Conservation (phyloP, 805 yeast genomes). For the Candida railenensis region DNA sequence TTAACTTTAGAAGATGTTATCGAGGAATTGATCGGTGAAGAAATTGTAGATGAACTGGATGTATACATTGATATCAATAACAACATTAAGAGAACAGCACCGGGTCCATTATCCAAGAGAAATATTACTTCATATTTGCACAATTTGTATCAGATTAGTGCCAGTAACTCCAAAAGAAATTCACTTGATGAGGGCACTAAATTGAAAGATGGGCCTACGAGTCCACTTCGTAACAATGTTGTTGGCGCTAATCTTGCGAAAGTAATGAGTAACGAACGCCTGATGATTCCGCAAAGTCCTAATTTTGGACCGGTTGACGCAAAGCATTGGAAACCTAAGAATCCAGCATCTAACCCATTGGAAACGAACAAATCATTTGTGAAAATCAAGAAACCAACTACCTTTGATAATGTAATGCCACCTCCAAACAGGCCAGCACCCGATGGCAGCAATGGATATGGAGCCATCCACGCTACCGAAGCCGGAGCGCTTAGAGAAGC, state of each 20-base stretch:
- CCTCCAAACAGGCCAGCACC: slow-evolving; percentile 16
- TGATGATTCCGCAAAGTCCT: neutral
- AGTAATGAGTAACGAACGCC: neutral
- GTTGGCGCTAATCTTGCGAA: too few species aligned
- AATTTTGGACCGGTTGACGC: slow-evolving; percentile 2
- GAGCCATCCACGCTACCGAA: slow-evolving; percentile 45
- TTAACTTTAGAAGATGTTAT: slow-evolving; percentile 96
- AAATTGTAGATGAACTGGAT: slow-evolving; percentile 93
- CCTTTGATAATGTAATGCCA: slow-evolving; percentile 20
- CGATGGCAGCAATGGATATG: slow-evolving; percentile 17
- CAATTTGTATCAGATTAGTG: slow-evolving; percentile 46
- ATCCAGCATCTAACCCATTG: slow-evolving; percentile 69
- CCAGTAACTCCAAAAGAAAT: slow-evolving; percentile 37
- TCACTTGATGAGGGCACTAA: slow-evolving; percentile 33
- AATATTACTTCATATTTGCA: slow-evolving; percentile 70
- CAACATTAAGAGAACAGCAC: slow-evolving; percentile 73
- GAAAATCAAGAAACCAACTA: slow-evolving; percentile 60
- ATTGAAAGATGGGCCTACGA: slow-evolving; percentile 2
- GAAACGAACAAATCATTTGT: slow-evolving; percentile 65
- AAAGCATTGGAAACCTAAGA: slow-evolving; percentile 50
- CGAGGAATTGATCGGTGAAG: slow-evolving; percentile 97
- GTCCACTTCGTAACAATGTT: neutral
- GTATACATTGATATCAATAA: slow-evolving; percentile 89
- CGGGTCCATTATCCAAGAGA: slow-evolving; percentile 72
- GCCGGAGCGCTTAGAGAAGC: slow-evolving; percentile 39